Evolutionary conservation across 805 yeast species (phyloP).

Genomic region (Ascoidea rubescens): DNA sequence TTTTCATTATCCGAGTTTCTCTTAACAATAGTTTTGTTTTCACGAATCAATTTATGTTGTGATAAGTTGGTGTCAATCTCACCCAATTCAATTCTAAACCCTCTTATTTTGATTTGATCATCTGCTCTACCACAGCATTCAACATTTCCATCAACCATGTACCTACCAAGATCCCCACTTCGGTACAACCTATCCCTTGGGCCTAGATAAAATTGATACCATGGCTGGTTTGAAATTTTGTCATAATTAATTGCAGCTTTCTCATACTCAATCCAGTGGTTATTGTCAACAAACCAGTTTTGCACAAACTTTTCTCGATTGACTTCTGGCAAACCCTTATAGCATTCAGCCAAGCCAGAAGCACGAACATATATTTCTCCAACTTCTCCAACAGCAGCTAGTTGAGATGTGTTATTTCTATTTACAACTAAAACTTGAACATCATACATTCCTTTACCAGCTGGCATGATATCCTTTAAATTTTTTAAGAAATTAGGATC

Average conservation of each 20-base stretch:
- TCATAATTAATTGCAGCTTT: neutral
- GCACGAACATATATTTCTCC: conserved; percentile 99
- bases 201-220: conserved; percentile 80
- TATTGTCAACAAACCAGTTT: conserved; percentile 76
- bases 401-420: conserved; percentile 72
- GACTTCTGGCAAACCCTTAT: conserved; percentile 80
- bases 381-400: conserved; percentile 97
- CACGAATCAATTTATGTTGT: conserved; percentile 85
- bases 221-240: conserved; percentile 24
- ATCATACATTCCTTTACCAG: conserved; percentile 94
- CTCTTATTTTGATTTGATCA: conserved; percentile 96
- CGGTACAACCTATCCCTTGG: conserved; percentile 93
- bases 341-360: conserved; percentile 95
- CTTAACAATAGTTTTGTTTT: conserved; percentile 82
- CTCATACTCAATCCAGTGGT: conserved; percentile 9
- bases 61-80: conserved; percentile 96
- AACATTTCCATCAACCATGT: conserved; percentile 92
- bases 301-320: conserved; percentile 78
- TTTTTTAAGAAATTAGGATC: conserved; percentile 67
- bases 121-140: conserved; percentile 99
- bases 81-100: conserved; percentile 95
- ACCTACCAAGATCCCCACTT: conserved; percentile 96
- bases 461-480: conserved; percentile 94
- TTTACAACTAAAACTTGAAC: conserved; percentile 92
- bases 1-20: conserved; percentile 91